Base-by-base conservation (phyloP, 2,329 filamentous ascomycete genomes). In the Esteya vermicola region DNA sequence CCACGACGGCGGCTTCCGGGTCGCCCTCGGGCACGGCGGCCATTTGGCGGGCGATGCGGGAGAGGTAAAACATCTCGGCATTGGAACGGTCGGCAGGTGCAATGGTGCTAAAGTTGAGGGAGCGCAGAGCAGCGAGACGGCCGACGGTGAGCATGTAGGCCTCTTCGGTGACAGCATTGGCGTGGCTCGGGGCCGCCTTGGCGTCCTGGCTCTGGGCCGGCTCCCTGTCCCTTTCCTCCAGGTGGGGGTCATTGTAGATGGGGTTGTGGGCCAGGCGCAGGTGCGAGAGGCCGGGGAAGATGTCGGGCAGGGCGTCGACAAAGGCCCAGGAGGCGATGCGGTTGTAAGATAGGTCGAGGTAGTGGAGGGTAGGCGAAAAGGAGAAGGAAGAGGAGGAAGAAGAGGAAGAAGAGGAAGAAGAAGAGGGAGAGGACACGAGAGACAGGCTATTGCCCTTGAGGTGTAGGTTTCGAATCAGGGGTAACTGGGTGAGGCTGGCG, bases 61-160 rank as follows among this genome's bases (percentile, higher is more conserved):
- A 84, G 10, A 96, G 73, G 56, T 98, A 98, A 57, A 93, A 98
- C 52, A 89, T 79, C 51, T 96, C 91, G 5, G 86, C 86, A 52
- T 96, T 91, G 40, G 75, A 68, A 16, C 89, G 76, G 55, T 96
- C 88, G 32, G 79, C 74, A 1, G 65, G 50, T 0, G 77, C 78
- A 49, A 96, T 78, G 14, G 64, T 62, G 46, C 77, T 78, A 55
- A 83, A 85, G 54, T 91, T 91, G 23, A 95, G 68, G 1, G 65
- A 67, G 39, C 69, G 70, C 9, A 96, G 69, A 2, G 63, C 62
- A 1, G 72, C 69, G 2, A 95, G 64, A 3, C 86, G 81, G 22
- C 80, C 84, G 21, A 93, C 65, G 1, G 84, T 85, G 36, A 95
- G 70, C 83, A 94, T 93, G 61, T 86, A 89, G 1, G 83, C 81